Percentiles rank a stretch among this genome's conserved stretches.
These are phyloP conservation scores for Metschnikowia lunata DNA, from an alignment of 805 yeast genomes.

Conservation along the genomic window DNA sequence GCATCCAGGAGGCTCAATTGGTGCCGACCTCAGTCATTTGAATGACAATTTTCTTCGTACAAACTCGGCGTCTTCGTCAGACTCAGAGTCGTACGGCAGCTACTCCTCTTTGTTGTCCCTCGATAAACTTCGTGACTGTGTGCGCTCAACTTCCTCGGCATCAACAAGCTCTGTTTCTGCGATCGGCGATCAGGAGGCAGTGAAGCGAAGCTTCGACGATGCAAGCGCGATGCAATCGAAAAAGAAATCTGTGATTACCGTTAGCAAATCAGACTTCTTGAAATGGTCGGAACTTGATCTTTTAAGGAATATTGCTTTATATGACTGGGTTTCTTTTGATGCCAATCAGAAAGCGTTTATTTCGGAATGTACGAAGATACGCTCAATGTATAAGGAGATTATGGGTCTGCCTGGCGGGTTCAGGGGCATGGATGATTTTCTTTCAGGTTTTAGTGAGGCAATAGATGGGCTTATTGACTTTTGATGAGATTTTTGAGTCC, in stretches of 20 bases:
- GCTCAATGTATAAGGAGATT: constrained; percentile 8
- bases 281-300: constrained; percentile 16
- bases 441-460: neutral
- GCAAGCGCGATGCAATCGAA: constrained; percentile 4
- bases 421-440: constrained; percentile 4
- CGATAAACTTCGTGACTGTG: constrained; percentile 11
- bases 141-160: constrained; percentile 3
- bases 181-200: constrained; percentile 9
- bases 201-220: constrained; percentile 4
- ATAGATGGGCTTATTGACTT: too few relatives aligned
- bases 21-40: constrained; percentile 42
- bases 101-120: constrained; percentile 17
- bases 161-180: constrained; percentile 8
- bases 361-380: constrained; percentile 7
- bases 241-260: constrained; percentile 1
- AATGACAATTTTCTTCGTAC: constrained; percentile 23
- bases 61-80: constrained; percentile 3
- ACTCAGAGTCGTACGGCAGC: constrained; percentile 10
- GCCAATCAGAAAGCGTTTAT: constrained; percentile 5
- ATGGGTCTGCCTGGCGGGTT: constrained; percentile 6
- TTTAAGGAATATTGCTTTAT: constrained; percentile 9
- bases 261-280: constrained; percentile 3
- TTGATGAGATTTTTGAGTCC: too few relatives aligned
- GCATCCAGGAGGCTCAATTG: constrained; percentile 94
- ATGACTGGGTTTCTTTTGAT: constrained; percentile 10